phyloP scores from a whole-genome alignment of 208 protist species.

The Leishmania braziliensis region DNA sequence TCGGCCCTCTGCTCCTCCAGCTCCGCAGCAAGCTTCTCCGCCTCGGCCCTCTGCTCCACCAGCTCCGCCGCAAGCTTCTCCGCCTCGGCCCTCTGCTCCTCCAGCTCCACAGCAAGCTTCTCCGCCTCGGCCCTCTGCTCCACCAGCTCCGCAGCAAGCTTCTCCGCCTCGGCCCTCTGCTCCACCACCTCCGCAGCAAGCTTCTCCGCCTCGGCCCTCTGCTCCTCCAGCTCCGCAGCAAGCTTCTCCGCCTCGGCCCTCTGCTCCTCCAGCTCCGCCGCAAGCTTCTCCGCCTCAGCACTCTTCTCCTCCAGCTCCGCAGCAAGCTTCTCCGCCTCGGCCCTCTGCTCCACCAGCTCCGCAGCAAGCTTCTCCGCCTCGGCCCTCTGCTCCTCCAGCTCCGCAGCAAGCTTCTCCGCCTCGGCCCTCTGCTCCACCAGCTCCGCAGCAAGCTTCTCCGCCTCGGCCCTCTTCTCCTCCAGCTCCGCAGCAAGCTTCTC shows the following conservation, averaged over 20 bases:
- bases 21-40: constrained; percentile 24
- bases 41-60: constrained; percentile 12
- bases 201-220: constrained; percentile 1
- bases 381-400: not conserved
- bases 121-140: no score
- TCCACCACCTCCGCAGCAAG: not conserved
- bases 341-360: not conserved
- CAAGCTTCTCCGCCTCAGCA: not conserved
- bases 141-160: no score
- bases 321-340: constrained; percentile 14
- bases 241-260: not conserved
- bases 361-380: constrained; percentile 9
- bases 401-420: not conserved
- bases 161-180: no score
- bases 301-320: constrained; percentile 3
- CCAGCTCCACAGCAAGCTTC: no score
- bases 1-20: constrained; percentile 14
- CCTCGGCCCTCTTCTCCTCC: not conserved
- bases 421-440: not conserved
- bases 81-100: not conserved
- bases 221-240: not conserved
- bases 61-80: constrained; percentile 19
- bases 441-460: not conserved
- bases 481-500: not conserved
- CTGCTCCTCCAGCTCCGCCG: constrained; percentile 26